phyloP scores from a whole-genome alignment of 805 yeast species.

The Saccharomycopsis oosterbeekiorum region DNA sequence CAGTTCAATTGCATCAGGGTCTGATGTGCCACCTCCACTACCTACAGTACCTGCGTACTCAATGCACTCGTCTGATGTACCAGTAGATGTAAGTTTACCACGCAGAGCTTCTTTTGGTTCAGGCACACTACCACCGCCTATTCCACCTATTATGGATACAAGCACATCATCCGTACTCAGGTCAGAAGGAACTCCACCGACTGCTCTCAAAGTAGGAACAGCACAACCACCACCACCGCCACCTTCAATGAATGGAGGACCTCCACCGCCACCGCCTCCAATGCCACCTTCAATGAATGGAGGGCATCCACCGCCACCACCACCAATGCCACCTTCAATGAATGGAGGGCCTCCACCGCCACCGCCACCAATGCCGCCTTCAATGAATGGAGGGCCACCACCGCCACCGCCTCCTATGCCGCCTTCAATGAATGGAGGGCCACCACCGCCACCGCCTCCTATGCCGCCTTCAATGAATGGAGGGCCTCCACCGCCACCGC shows the following conservation, averaged over 20 bases:
- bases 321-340: constrained; percentile 19
- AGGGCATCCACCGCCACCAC: constrained; percentile 23
- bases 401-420: constrained; percentile 14
- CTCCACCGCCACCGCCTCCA: constrained; percentile 20
- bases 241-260: constrained; percentile 1
- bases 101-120: constrained; percentile 22
- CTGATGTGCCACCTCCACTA: constrained; percentile 22
- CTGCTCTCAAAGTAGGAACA: background rate
- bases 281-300: constrained; percentile 20
- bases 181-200: background rate
- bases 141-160: constrained; percentile 7
- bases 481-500: constrained; percentile 22
- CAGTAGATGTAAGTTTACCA: constrained; percentile 18
- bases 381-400: background rate
- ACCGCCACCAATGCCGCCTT: constrained; percentile 21
- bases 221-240: background rate
- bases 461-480: constrained; percentile 15
- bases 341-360: constrained; percentile 20
- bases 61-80: constrained; percentile 20
- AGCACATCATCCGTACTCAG: background rate
- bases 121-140: constrained; percentile 19
- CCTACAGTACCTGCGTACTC: constrained; percentile 26
- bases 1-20: background rate
- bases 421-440: background rate
- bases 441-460: constrained; percentile 26